phyloP scores from a whole-genome alignment of 2,329 filamentous ascomycete genomes.

The Paramyrothecium sp. region DNA sequence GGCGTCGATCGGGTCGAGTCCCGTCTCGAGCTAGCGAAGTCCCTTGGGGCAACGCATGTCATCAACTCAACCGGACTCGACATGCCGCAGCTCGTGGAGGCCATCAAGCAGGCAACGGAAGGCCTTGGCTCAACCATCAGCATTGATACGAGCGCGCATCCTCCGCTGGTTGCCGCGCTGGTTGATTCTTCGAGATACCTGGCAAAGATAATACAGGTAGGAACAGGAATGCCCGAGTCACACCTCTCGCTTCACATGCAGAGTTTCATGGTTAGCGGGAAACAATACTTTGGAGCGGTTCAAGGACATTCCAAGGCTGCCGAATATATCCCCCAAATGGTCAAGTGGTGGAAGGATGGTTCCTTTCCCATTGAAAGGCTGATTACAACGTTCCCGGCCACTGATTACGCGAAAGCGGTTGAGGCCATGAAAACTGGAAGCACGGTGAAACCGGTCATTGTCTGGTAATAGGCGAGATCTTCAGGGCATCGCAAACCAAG shows the following conservation, averaged over 20 bases:
- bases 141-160: conserved; percentile 49
- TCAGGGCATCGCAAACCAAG: too few relatives aligned
- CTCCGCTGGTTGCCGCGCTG: conserved; percentile 35
- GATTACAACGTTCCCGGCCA: conserved; percentile 26
- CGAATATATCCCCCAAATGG: conserved; percentile 32
- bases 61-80: conserved; percentile 20
- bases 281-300: conserved; percentile 43
- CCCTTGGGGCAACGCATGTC: conserved; percentile 30
- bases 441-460: conserved; percentile 30
- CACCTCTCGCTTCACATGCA: conserved; percentile 40
- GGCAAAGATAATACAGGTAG: conserved; percentile 50
- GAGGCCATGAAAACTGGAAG: conserved; percentile 25
- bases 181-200: conserved; percentile 39
- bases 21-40: conserved; percentile 24
- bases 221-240: conserved; percentile 40
- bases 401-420: conserved; percentile 25
- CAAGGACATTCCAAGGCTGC: conserved; percentile 35
- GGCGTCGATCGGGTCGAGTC: conserved; percentile 24
- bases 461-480: conserved; percentile 15
- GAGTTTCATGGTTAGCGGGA: conserved; percentile 44
- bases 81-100: conserved; percentile 18
- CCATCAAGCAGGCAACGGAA: conserved; percentile 36
- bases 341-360: conserved; percentile 28
- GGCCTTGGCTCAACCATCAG: conserved; percentile 43
- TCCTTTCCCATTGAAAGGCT: conserved; percentile 30